A percentile compares a stretch with the other conserved stretches of the same genome.
phyloP scores from a whole-genome alignment of 2,329 filamentous ascomycete genomes.

The Arthrocladium fulminans region DNA sequence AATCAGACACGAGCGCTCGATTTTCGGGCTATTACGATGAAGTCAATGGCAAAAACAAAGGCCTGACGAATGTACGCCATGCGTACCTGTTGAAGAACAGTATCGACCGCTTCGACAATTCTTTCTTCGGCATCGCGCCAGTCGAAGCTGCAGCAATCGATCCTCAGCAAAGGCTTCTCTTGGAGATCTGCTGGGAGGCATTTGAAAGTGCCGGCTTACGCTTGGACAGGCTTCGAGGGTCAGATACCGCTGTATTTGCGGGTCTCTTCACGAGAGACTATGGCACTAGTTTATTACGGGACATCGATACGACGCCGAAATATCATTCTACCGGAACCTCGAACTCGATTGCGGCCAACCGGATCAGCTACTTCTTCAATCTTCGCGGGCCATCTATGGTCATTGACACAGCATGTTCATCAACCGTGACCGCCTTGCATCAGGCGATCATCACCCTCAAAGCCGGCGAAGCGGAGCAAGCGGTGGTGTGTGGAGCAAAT shows the following conservation, averaged over 20 bases:
- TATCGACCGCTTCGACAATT: slow-evolving; percentile 31
- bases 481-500: slow-evolving; percentile 22
- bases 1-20: no score
- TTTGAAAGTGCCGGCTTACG: slow-evolving; percentile 24
- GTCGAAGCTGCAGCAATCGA: slow-evolving; percentile 26
- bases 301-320: slow-evolving; percentile 11
- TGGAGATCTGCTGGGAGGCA: slow-evolving; percentile 26
- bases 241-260: slow-evolving; percentile 28
- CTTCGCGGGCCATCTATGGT: slow-evolving; percentile 35
- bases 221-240: slow-evolving; percentile 25
- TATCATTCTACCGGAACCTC: slow-evolving; percentile 27
- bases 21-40: no score
- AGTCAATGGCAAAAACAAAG: no score
- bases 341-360: slow-evolving; percentile 32
- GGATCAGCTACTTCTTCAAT: slow-evolving; percentile 34
- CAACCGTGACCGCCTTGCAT: slow-evolving; percentile 32
- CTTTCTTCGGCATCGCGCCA: slow-evolving; percentile 26
- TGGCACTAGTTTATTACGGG: slow-evolving; percentile 19
- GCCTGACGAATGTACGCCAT: no score
- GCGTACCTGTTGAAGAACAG: no score
- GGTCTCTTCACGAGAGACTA: slow-evolving; percentile 29
- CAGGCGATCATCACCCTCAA: slow-evolving; percentile 28
- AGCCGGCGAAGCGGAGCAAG: slow-evolving; percentile 24
- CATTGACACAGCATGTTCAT: slow-evolving; percentile 41
- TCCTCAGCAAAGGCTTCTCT: slow-evolving; percentile 26